Percentiles rank a stretch among this genome's conserved stretches.
Evolutionary conservation across 2,329 filamentous ascomycete species (phyloP).

Genomic region (Paecilomyces sp.): DNA sequence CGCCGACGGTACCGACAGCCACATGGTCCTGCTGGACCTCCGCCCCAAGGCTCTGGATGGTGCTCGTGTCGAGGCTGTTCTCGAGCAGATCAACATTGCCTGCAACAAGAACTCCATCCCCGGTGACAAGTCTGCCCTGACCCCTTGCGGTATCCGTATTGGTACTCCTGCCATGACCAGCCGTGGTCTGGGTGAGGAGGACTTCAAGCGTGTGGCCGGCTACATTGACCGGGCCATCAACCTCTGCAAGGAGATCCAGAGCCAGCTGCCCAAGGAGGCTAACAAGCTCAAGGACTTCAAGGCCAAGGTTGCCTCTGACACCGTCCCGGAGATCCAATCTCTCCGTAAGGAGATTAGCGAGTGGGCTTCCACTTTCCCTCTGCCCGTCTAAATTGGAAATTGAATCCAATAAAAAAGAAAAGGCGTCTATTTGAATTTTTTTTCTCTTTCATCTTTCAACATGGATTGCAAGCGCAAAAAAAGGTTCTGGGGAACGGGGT

Average conservation of each 20-base stretch:
- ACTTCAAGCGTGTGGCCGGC: slow-evolving; percentile 81
- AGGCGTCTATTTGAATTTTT: neutral
- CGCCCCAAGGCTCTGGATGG: slow-evolving; percentile 85
- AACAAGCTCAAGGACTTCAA: slow-evolving; percentile 99
- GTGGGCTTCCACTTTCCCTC: slow-evolving; percentile 87
- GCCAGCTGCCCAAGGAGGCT: slow-evolving; percentile 79
- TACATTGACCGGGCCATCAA: slow-evolving; percentile 90
- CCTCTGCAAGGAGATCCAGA: slow-evolving; percentile 83
- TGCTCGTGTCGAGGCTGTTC: slow-evolving; percentile 84
- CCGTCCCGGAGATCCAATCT: slow-evolving; percentile 72
- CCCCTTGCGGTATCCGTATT: slow-evolving; percentile 89
- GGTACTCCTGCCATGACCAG: slow-evolving; percentile 97
- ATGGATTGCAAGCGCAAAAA: neutral
- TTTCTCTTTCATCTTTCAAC: neutral
- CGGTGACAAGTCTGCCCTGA: slow-evolving; percentile 94
- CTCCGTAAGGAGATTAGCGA: slow-evolving; percentile 82
- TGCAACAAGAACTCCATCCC: slow-evolving; percentile 99
- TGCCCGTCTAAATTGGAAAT: slow-evolving; percentile 50
- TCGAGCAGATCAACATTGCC: slow-evolving; percentile 97
- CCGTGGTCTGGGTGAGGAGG: slow-evolving; percentile 83
- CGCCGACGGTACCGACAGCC: slow-evolving; percentile 92
- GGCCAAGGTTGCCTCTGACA: slow-evolving; percentile 73
- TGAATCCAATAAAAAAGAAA: neutral
- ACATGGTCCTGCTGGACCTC: slow-evolving; percentile 86
- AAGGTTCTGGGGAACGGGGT: neutral